Base-by-base conservation (phyloP, 106 monocot genomes). In the Acanthochlamys bracteata region DNA sequence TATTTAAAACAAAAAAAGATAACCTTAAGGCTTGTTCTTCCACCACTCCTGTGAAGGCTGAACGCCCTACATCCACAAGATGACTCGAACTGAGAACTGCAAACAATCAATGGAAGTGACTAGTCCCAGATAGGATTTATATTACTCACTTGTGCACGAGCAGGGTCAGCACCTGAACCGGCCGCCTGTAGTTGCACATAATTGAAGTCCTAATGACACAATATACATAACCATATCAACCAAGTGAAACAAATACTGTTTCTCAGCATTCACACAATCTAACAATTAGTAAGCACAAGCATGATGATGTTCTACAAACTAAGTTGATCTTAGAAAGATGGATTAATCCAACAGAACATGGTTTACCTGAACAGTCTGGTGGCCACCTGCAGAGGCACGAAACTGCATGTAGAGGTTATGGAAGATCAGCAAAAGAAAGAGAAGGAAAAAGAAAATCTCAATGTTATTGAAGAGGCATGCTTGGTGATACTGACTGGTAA, bases 1-100 rank as follows among this genome's bases (percentile, higher is more conserved):
- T 49, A 49, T 14, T 4, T 4, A 9, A 49, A 49, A 49, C 4
- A 55, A 20, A 20, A 55, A 1, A 55, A 15, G 14, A 20, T 33
- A 11, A 93, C 94, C 94, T 82, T 79, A 19, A 63, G 81, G 76
- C 51, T 90, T 90, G 61, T 84, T 95, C 80, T 90, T 90, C 86
- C 86, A 86, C 86, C 84, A 82, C 33, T 95, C 90, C 41, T 86
- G 90, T 26, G 84, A 78, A 73, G 79, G 72, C 42, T 82, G 86
- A 66, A 80, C 55, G 8, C 90, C 86, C 93, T 86, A 70, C 39
- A 79, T n/a, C 49, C 1, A 49, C 49, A 49, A 14, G 17, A 14
- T 49, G 49, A 33, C 33, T 33, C 33, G 6, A 33, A 6, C 33
- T 33, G 33, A 33, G 57, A 42, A 24, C 68, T 22, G 33, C 24